Base-by-base conservation (phyloP, 371 early-diverging fungal genomes). In the Actinomucor elegans region DNA sequence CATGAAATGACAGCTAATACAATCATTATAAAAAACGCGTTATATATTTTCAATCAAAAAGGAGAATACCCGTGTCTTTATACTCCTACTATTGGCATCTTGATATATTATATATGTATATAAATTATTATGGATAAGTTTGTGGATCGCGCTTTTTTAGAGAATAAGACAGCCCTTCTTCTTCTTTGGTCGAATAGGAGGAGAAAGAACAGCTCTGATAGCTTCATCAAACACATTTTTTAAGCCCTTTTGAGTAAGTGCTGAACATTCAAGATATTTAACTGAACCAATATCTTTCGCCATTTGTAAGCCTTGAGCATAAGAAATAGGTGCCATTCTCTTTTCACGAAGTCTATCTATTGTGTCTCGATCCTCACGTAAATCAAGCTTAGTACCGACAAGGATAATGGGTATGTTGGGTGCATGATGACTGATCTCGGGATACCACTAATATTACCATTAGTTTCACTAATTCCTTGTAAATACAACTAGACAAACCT, bases 221-320 rank as follows among this genome's bases (percentile, higher is more conserved):
- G 97, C 97, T 59, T 93, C 92, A 70, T 98, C 96, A 85, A 98
- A 99, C 38, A 97, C 97, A 58, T 89, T 93, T 84, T 96, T 95
- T 51, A 98, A 77, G 18, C 97, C 97, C 73, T 94, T 94, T 69
- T 96, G 94, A 51, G 96, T 96, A 58, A 96, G 77, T 14, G 99
- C 94, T 15, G 97, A 97, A 77, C 98, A 98, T 81, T 98, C 98
- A 28, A 97, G 85, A 71, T 97, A 97, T 52, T 88, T 90, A 53
- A 91, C 91, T 24, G 94, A 93, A 5, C 75, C 70, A 60, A 97
- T 88, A 48, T 94, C 93, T 73, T 93, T 91, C 53, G 88, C 86
- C 89, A 94, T 89, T 50, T 86, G 85, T 43, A 85, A 68, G 24
- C 96, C 96, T 69, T 92, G 91, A 41, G 85, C 77, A 77, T 89